Conservation (phyloP, 108 stramenopile genomes). For the Chaetoceros tenuissimus region DNA sequence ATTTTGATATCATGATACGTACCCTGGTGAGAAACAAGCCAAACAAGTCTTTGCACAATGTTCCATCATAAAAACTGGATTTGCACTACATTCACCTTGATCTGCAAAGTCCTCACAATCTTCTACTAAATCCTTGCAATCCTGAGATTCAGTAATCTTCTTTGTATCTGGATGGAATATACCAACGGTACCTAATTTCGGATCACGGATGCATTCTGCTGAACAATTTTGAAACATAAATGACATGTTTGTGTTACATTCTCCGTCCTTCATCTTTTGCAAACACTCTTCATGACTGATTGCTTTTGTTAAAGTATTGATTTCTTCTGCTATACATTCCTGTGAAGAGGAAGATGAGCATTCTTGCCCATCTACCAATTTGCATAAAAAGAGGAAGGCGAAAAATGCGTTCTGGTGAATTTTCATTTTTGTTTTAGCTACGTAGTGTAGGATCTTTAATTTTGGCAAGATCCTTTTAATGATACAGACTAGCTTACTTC, state of each 20-base stretch:
- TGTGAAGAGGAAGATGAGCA: too few species aligned
- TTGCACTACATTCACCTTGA: constrained; percentile 23
- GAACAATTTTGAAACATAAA: background rate
- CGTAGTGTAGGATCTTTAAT: too few species aligned
- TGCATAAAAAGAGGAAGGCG: too few species aligned
- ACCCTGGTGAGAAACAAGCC: constrained; percentile 36
- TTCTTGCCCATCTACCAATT: too few species aligned
- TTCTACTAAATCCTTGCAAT: background rate
- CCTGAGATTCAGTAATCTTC: too few species aligned
- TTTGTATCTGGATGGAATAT: background rate
- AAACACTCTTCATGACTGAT: too few species aligned
- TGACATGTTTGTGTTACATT: background rate
- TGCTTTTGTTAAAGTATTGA: too few species aligned
- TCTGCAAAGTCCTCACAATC: constrained; percentile 20
- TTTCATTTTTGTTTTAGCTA: too few species aligned
- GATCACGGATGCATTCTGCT: background rate
- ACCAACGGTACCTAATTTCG: background rate
- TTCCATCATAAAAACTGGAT: constrained; percentile 59
- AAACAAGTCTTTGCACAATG: constrained; percentile 48
- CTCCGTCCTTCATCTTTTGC: background rate
- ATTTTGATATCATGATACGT: constrained; percentile 34
- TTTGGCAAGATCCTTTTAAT: too few species aligned
- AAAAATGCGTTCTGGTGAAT: too few species aligned
- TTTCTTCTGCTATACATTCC: too few species aligned
- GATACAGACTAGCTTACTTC: too few species aligned